Evolutionary conservation across 1,284 basidiomycete genomes (phyloP), one percentile per base, ranked within the genome.

Genomic region (Malassezia equina): DNA sequence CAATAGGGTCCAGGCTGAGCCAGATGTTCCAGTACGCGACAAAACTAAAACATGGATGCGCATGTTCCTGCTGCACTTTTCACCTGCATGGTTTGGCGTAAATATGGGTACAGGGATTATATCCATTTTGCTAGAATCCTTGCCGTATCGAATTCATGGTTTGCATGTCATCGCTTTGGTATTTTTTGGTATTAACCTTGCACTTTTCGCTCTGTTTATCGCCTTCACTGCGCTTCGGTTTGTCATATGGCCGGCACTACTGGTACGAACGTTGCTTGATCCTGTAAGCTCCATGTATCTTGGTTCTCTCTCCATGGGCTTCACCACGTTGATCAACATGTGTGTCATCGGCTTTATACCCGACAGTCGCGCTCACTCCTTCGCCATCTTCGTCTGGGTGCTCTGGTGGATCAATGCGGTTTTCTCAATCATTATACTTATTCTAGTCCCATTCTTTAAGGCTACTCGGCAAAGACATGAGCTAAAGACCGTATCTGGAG

Each of bases 401-500:
- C 66, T 86, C 9, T 88, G 86, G 86, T 88, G 85, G 86, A 60
- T 83, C 33, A 81, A 85, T 60, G 78, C 82, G 2, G 73, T 78
- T 1, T 63, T 85, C 19, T 81, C 85, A 1, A 67, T 83, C 7
- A 23, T 80, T 21, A 82, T 82, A 56, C 82, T 81, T 60, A 81
- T 84, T 70, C 81, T 82, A 8, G 77, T 84, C 55, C 75, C 85
- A 4, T 83, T 85, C 63, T 71, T 81, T 42, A 85, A 86, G 83
- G 80, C 82, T 54, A 82, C 81, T 0, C 74, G 77, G 7, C 86
- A 88, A 32, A 75, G 76, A 1, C 83, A 86, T 63, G 76, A 80
- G 1, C 68, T 83, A 4, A 76, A 80, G 50, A 57, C 55, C 31
- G 55, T 72, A 29, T 62, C 69, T 1, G 68, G 58, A 11, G 59